Evolutionary conservation across 176 grass and related monocot genomes (phyloP), one percentile per base, ranked within the genome.

Genomic region (Lolium multiflorum): DNA sequence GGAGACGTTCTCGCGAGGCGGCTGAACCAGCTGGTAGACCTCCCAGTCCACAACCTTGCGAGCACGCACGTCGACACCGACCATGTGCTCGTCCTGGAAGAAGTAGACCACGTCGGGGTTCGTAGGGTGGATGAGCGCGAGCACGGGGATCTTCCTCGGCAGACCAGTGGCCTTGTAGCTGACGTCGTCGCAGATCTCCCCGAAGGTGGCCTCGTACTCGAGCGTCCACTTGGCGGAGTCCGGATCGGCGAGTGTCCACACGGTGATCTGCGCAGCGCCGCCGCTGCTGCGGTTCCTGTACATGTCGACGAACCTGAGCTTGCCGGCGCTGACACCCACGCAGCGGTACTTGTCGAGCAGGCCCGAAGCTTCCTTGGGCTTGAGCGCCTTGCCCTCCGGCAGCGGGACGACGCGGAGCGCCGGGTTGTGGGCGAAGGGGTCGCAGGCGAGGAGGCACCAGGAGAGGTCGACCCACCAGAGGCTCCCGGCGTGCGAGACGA

Each of bases 401-500:
- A 81, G 24, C 15, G 61, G 79, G 25, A 81, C 61, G 61, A 81
- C 16, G 24, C 9, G 5, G 15, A 81, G 16, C 44, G 6, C 61
- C 9, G 79, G 79, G 44, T 20, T 41, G 79, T 65, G 20, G 15
- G 44, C 59, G 79, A 81, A 67, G 5, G 79, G 79, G 61, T 81
- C 15, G 79, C 79, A 81, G 79, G 61, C n/a, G 61, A 81, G 24
- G 61, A 81, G 79, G 61, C 79, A 38, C 77, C 44, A 81, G 22
- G 79, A 81, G 61, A 81, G 79, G 61, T 81, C 79, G 41, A 81
- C 78, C 43, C 43, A 81, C 24, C 24, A 81, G 78, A 81, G 78
- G 43, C 24, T 65, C 41, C 78, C 78, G 24, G 31, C 8, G 61
- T 35, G 43, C 60, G 78, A 49, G 78, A 81, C 61, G 0, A 31